These are phyloP conservation scores for barrel medic (Medicago truncatula) DNA, from an alignment of 306 rosid genomes.

Conservation along the genomic window MtrunA17r5.0-ANR NC_053045.1:58431501-58432000, in stretches of 20 bases:
- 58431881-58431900: conserved; percentile 24
- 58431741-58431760: conserved; percentile 2
- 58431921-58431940: background rate
- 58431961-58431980: background rate
- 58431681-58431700: conserved; percentile 22
- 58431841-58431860: conserved; percentile 13
- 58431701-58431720: conserved; percentile 5
- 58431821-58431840: background rate
- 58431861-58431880: background rate
- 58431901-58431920: background rate
- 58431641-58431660: background rate
- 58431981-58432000: conserved; percentile 4
- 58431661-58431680: conserved; percentile 19
- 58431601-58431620: background rate
- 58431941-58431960: conserved; percentile 7
- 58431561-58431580: background rate
- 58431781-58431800: conserved; percentile 7
- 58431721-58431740: conserved; percentile 19
- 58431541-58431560: background rate
- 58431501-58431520: background rate
- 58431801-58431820: conserved; percentile 9
- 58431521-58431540: background rate
- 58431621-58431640: background rate
- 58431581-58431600: background rate
- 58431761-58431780: conserved; percentile 5